Evolutionary conservation across 306 rosid genomes (phyloP).

Genomic region (Gynostemma pentaphyllum): DNA sequence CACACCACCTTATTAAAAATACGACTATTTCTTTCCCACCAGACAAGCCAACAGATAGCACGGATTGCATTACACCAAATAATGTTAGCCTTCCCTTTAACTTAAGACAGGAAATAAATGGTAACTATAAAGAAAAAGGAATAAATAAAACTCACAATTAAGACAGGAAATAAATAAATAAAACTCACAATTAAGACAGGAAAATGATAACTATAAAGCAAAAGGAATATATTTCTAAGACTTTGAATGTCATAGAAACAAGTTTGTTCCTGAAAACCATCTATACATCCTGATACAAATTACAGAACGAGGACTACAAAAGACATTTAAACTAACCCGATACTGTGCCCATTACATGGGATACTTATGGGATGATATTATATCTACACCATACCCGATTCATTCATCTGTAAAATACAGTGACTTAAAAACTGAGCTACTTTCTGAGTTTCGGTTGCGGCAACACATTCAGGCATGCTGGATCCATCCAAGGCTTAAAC

Average conservation of each 20-base stretch:
- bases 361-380: too few relatives aligned
- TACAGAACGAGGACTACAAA: conserved; percentile 4
- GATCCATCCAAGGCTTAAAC: conserved; percentile 59
- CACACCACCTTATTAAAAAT: too few relatives aligned
- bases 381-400: background rate
- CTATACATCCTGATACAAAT: background rate
- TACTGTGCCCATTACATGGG: too few relatives aligned
- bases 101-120: too few relatives aligned
- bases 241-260: background rate
- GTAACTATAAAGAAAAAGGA: too few relatives aligned
- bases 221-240: background rate
- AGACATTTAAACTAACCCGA: background rate
- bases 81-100: too few relatives aligned
- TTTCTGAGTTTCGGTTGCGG: conserved; percentile 4
- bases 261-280: background rate
- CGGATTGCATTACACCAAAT: too few relatives aligned
- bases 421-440: background rate
- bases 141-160: too few relatives aligned
- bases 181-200: background rate
- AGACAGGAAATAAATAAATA: too few relatives aligned
- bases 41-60: too few relatives aligned
- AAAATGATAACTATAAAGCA: background rate
- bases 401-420: background rate
- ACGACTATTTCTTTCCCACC: too few relatives aligned
- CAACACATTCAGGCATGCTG: conserved; percentile 24